Base-by-base conservation (phyloP, 2,329 filamentous ascomycete species). In the Monilinia fructigena region DNA sequence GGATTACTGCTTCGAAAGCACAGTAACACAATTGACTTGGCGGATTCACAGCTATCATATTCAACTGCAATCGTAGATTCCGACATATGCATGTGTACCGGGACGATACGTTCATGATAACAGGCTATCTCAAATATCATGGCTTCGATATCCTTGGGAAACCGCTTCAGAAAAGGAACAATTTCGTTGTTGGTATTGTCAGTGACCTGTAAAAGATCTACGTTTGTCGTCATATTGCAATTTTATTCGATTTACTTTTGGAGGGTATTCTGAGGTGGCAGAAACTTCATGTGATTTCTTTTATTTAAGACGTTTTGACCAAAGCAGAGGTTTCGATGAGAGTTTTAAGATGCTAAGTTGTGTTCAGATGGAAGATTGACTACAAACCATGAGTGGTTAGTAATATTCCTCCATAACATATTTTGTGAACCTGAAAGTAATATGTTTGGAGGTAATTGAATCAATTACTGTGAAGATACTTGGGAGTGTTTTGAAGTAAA, bases 1-100 rank as follows among this genome's bases (percentile, higher is more conserved):
- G 23, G 16, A 20, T 28, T 11, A 14, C 26, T n/a, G 16, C 38
- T 58, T 28, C 23, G 8, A 23, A 58, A 58, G 16, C 55, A 26
- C 10, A 20, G 6, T 10, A 28, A 6, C 6, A 1, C 1, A n/a
- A 7, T 11, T 7, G 5, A 2, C 1, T 26, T 1, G 2, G 16
- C n/a, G 14, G 3, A n/a, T 56, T 23, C 16, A 16, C 8, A 3
- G 5, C 1, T 20, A 23, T 31, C 7, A 10, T 4, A 28, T 42
- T 28, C 38, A 18, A 3, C 31, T 18, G n/a, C 3, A 26, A 56
- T 38, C 1, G 1, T 20, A 11, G 16, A 20, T 12, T 18, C 4
- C 10, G 23, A 26, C n/a, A n/a, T n/a, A n/a, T n/a, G n/a, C 14
- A 42, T 40, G 14, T n/a, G 23, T 16, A 56, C 40, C 7, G 14